These are phyloP conservation scores for Trichoderma harzianum DNA, from an alignment of 2,329 filamentous ascomycete species.

Conservation along the genomic window DNA sequence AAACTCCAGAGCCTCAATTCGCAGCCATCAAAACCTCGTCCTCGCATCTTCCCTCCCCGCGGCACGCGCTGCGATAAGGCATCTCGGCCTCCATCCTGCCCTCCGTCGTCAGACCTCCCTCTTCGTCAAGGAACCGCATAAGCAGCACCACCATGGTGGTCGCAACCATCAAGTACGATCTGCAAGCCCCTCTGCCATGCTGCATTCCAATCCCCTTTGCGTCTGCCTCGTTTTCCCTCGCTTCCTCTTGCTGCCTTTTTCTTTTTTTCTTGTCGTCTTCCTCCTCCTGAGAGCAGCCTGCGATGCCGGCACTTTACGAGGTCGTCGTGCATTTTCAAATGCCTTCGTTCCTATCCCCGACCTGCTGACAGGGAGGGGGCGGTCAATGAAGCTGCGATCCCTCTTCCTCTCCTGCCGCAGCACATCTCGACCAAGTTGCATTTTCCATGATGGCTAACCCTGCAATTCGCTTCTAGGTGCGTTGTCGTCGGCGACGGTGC, in stretches of 20 bases:
- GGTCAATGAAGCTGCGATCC: slow-evolving; percentile 9
- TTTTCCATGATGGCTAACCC: slow-evolving; percentile 23
- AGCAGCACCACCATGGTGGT: slow-evolving; percentile 53
- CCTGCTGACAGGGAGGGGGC: slow-evolving; percentile 11
- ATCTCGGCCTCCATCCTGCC: slow-evolving; percentile 15
- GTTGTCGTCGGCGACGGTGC: slow-evolving; percentile 99
- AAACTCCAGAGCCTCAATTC: slow-evolving; percentile 14
- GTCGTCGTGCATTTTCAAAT: not conserved
- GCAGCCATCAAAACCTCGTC: slow-evolving; percentile 17
- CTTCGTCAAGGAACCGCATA: slow-evolving; percentile 36
- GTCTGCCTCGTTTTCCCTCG: not conserved
- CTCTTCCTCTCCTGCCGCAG: not conserved
- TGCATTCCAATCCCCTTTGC: slow-evolving; percentile 16
- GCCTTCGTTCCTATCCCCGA: not conserved
- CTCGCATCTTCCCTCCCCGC: slow-evolving; percentile 19
- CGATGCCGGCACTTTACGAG: not conserved
- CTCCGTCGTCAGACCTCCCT: slow-evolving; percentile 29
- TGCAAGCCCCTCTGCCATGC: slow-evolving; percentile 21
- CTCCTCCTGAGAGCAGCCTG: not conserved
- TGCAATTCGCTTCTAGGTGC: slow-evolving; percentile 59
- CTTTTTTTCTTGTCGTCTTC: not conserved
- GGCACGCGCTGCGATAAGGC: slow-evolving; percentile 26
- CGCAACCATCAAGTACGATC: slow-evolving; percentile 61
- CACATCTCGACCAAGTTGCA: not conserved
- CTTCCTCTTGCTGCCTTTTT: not conserved